Evolutionary conservation across 176 grass and related monocot genomes (phyloP).

Genomic region (Lolium perenne): DNA sequence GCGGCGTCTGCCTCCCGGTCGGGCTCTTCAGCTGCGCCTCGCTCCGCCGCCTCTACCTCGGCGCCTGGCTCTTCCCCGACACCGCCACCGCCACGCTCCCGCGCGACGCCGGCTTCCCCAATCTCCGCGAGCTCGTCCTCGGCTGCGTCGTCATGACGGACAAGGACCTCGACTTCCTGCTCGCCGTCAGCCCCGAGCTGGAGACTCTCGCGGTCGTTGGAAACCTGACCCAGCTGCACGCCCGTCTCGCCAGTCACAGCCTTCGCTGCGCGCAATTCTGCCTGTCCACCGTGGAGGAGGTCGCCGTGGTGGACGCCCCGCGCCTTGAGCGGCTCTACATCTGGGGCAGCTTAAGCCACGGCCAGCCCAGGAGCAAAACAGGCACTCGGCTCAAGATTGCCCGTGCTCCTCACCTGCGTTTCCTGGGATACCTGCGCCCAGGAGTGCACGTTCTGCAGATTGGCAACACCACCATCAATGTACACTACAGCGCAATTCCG

Average conservation of each 20-base stretch:
- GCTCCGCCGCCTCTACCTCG: constrained; percentile 21
- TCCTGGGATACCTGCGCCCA: constrained; percentile 10
- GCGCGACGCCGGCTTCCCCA: not conserved
- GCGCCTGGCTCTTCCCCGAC: constrained; percentile 23
- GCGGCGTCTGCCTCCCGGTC: not conserved
- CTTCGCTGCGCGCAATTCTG: constrained; percentile 34
- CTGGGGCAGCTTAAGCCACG: not conserved
- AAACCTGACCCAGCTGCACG: not conserved
- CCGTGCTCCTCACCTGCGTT: constrained; percentile 13
- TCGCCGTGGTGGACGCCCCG: constrained; percentile 18
- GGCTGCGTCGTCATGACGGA: not conserved
- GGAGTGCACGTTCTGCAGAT: constrained; percentile 21
- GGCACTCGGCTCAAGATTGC: not conserved
- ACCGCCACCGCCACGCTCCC: not conserved
- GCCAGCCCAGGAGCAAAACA: not conserved
- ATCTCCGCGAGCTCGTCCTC: not conserved
- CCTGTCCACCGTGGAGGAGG: not conserved
- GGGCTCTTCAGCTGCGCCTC: constrained; percentile 22
- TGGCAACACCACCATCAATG: constrained; percentile 38
- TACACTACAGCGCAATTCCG: not conserved
- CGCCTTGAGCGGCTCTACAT: constrained; percentile 9
- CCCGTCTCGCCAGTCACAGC: constrained; percentile 25
- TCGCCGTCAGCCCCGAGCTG: constrained; percentile 29
- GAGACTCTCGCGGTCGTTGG: constrained; percentile 8
- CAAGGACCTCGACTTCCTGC: constrained; percentile 11